phyloP scores from a whole-genome alignment of 495 filamentous ascomycete genomes.

The Neurospora intermedia region DNA sequence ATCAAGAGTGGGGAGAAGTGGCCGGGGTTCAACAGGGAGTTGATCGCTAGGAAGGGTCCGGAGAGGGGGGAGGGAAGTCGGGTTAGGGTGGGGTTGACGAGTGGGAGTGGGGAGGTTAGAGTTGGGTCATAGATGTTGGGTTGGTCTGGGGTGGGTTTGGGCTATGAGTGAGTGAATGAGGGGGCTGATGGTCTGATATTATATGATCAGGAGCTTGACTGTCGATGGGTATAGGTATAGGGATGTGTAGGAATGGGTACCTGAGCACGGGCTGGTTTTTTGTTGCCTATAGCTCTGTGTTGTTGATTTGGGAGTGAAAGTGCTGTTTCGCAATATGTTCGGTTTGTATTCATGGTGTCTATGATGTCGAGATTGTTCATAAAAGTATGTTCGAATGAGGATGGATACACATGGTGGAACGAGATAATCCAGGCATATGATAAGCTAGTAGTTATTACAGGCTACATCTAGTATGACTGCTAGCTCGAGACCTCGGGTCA shows the following conservation, averaged over 20 bases:
- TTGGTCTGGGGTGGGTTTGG: neutral
- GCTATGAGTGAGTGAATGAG: no score
- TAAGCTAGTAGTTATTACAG: no score
- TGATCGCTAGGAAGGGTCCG: conserved; percentile 30
- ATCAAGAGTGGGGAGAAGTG: conserved; percentile 16
- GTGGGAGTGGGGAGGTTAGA: conserved; percentile 20
- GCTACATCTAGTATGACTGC: no score
- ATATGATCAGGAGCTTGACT: no score
- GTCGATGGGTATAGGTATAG: neutral
- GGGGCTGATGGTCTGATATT: neutral
- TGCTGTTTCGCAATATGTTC: neutral
- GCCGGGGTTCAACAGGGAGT: conserved; percentile 15
- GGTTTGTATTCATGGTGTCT: neutral
- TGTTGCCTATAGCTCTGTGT: neutral
- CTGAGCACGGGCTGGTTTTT: neutral
- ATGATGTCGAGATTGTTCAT: neutral
- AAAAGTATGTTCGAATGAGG: no score
- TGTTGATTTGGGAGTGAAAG: neutral
- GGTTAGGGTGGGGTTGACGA: conserved; percentile 12
- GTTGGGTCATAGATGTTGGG: conserved; percentile 16
- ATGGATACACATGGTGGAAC: no score
- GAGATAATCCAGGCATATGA: no score
- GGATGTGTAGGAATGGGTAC: neutral
- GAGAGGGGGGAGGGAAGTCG: conserved; percentile 16
- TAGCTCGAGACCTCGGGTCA: no score